These are phyloP conservation scores for Quercus tomentella DNA, from an alignment of 331 rosid genomes.

Conservation along the genomic window DNA sequence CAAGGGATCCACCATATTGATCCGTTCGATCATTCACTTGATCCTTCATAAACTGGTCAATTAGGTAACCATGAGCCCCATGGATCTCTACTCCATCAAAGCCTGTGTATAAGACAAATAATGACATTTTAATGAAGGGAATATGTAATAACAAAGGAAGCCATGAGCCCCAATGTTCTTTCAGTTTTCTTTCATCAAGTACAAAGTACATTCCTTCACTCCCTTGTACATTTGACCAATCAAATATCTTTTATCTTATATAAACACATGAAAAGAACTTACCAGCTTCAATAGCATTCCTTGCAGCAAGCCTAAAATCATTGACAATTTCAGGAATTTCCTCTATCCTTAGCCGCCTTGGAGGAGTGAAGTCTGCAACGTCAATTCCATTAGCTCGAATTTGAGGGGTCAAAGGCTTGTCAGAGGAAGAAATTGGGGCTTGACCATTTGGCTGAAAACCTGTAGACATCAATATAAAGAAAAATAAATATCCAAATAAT, in stretches of 20 bases:
- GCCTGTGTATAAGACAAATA: conserved; percentile 27
- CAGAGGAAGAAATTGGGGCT: conserved; percentile 62
- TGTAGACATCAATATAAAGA: background rate
- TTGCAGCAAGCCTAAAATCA: conserved; percentile 52
- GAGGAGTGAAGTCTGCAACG: conserved; percentile 29
- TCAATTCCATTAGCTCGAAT: conserved; percentile 29
- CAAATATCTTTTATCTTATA: background rate
- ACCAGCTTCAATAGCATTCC: conserved; percentile 75
- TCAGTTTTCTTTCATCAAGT: background rate
- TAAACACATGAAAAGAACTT: background rate
- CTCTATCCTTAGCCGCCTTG: conserved; percentile 39
- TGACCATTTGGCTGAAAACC: conserved; percentile 64
- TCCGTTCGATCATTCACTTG: conserved; percentile 65
- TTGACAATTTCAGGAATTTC: conserved; percentile 42
- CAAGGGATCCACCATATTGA: conserved; percentile 72
- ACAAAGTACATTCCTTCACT: background rate
- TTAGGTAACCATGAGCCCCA: conserved; percentile 70
- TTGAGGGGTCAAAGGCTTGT: conserved; percentile 40
- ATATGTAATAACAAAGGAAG: background rate
- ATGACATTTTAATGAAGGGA: background rate
- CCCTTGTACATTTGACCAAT: background rate
- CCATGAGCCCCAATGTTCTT: background rate
- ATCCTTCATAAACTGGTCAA: conserved; percentile 74
- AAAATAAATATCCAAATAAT: background rate
- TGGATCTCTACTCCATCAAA: conserved; percentile 88